Base-by-base conservation (phyloP, 1,284 basidiomycete genomes). In the Bondarzewia mesenterica region DNA sequence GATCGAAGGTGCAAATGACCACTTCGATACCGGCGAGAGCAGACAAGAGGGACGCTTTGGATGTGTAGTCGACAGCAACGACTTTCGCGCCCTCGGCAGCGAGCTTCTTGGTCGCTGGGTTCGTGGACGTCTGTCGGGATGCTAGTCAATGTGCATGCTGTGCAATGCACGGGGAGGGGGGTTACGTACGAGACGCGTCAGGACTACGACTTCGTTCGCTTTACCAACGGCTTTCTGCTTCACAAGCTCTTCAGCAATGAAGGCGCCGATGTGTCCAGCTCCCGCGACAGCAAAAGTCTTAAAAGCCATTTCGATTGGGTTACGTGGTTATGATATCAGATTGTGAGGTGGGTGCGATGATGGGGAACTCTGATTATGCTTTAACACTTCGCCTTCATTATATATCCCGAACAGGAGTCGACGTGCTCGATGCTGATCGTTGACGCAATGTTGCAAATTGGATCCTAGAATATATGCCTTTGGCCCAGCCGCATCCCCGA, bases 21-120 rank as follows among this genome's bases (percentile, higher is more conserved):
- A 70, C 62, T 5, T 64, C 59, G 52, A 65, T 47, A 44, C 65
- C 63, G 22, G 50, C 48, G 35, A 71, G 52, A 29, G 65, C 54
- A 12, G 60, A 46, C 7, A 55, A 40, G 23, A 73, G 59, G 2
- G 60, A 37, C 18, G 56, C 47, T 6, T 55, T 52, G 35, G 67
- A 58, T 1, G 53, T 35, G 50, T 67, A 71, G 40, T 68, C 67
- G 18, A 65, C 63, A 3, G 52, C 42, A 4, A 49, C 57, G 29
- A 64, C 32, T 27, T 58, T 59, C 12, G 56, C 65, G 35, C 66
- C 68, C 18, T 51, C 45, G 16, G 50, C 27, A 10, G 46, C 47
- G 45, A 48, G 48, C 29, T 54, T 53, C 25, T 53, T 42, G 8
- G n/a, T 22, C 23, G 47, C 50, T 5, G 26, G 51, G 38, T 50